phyloP scores from a whole-genome alignment of 495 filamentous ascomycete species.

The Talaromyces wortmannii region DNA sequence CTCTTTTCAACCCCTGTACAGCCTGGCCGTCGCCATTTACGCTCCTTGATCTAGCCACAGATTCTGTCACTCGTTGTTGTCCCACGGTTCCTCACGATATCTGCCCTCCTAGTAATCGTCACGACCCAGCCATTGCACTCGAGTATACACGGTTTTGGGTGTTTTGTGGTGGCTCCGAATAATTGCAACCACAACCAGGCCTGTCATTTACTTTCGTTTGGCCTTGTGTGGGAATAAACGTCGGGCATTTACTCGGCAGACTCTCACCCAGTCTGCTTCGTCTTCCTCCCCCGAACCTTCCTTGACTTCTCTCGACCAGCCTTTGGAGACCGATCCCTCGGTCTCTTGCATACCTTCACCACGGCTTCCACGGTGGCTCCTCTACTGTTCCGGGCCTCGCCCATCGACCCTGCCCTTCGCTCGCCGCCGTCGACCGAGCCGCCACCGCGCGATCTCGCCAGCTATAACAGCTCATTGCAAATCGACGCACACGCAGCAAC shows the following conservation, averaged over 20 bases:
- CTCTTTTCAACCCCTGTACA: neutral
- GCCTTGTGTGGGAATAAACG: neutral
- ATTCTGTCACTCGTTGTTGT: neutral
- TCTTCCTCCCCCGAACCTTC: constrained; percentile 25
- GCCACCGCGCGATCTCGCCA: constrained; percentile 27
- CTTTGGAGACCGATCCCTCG: neutral
- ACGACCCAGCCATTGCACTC: neutral
- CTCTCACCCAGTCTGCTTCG: constrained; percentile 7
- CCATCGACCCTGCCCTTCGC: constrained; percentile 47
- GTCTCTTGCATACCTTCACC: constrained; percentile 10
- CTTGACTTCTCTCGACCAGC: constrained; percentile 25
- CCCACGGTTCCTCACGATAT: neutral
- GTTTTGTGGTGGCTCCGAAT: neutral
- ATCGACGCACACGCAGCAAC: constrained; percentile 9
- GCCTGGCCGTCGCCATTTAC: no score
- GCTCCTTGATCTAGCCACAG: neutral
- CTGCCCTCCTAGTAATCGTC: neutral
- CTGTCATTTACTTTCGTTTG: neutral
- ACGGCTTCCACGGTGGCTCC: constrained; percentile 43
- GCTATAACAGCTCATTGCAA: constrained; percentile 18
- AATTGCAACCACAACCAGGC: neutral
- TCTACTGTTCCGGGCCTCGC: constrained; percentile 48
- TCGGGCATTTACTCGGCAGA: neutral
- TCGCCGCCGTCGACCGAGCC: constrained; percentile 35
- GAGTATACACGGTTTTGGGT: neutral